These are phyloP conservation scores for Citrus maxima DNA, from an alignment of 345 rosid species.

Conservation along the genomic window DNA sequence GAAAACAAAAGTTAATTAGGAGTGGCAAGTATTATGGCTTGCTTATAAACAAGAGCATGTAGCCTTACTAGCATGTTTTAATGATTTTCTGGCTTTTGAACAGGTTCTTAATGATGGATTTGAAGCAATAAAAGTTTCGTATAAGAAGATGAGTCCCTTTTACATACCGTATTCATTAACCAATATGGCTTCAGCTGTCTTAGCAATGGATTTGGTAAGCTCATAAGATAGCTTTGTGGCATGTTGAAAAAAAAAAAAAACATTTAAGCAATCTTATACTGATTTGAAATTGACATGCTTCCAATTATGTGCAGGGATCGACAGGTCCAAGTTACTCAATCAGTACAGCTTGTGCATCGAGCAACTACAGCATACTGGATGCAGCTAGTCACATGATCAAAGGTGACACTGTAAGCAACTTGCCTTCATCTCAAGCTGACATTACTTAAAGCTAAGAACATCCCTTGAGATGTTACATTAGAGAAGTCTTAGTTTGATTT, in stretches of 20 bases:
- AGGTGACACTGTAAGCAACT: slow-evolving; percentile 51
- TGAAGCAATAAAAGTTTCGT: slow-evolving; percentile 45
- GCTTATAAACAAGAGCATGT: background rate
- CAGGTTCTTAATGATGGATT: slow-evolving; percentile 47
- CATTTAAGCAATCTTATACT: too few species aligned
- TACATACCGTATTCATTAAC: slow-evolving; percentile 53
- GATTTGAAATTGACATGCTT: background rate
- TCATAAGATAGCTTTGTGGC: background rate
- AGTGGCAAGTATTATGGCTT: too few species aligned
- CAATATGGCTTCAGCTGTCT: slow-evolving; percentile 58
- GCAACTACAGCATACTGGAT: slow-evolving; percentile 56
- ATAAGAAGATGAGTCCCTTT: slow-evolving; percentile 52
- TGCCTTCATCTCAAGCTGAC: background rate
- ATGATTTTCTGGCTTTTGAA: too few species aligned
- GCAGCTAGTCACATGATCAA: slow-evolving; percentile 56
- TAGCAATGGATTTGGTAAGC: slow-evolving; percentile 55
- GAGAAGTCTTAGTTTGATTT: too few species aligned
- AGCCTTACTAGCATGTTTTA: background rate
- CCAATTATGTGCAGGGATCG: slow-evolving; percentile 42
- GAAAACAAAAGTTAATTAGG: too few species aligned
- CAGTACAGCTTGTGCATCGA: slow-evolving; percentile 56
- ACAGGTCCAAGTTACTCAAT: slow-evolving; percentile 65
- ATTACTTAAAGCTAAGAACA: too few species aligned
- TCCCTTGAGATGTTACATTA: background rate
- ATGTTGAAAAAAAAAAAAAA: background rate